Conservation (phyloP, 495 filamentous ascomycete species). For the Neurospora sp. region DNA sequence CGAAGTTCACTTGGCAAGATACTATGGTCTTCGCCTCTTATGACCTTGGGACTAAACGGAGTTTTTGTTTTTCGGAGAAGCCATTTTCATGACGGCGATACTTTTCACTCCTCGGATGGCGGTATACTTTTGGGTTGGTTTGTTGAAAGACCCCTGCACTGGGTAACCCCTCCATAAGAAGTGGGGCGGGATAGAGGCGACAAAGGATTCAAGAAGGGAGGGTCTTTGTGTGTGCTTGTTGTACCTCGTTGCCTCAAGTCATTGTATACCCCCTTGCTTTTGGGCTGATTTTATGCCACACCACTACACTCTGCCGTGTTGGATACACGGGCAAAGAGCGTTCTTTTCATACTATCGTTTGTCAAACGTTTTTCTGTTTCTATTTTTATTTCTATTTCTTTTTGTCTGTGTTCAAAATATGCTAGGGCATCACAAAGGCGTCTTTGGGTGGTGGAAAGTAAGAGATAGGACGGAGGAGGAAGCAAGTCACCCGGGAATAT, state of each 20-base stretch:
- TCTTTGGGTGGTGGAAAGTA: background rate
- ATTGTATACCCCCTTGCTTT: background rate
- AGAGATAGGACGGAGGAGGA: background rate
- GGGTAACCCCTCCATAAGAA: background rate
- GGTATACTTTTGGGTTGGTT: background rate
- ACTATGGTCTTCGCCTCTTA: background rate
- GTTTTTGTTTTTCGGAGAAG: constrained; percentile 2
- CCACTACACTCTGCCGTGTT: background rate
- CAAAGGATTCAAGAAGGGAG: background rate
- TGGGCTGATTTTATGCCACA: background rate
- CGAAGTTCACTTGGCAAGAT: background rate
- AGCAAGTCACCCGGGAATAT: background rate
- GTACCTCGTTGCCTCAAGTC: background rate
- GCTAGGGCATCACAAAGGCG: background rate
- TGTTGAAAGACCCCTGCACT: background rate
- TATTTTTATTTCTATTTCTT: background rate
- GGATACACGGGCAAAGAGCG: background rate
- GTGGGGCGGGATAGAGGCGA: background rate
- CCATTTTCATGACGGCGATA: background rate
- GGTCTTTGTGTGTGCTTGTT: background rate
- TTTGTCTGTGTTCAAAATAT: background rate
- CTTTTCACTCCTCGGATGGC: background rate
- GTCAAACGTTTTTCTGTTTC: background rate
- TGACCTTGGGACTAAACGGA: constrained; percentile 3
- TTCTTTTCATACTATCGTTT: background rate